Percentiles rank a stretch among this genome's conserved stretches.
Conservation (phyloP, 306 rosid species). For the Vachellia pachyceras region DNA sequence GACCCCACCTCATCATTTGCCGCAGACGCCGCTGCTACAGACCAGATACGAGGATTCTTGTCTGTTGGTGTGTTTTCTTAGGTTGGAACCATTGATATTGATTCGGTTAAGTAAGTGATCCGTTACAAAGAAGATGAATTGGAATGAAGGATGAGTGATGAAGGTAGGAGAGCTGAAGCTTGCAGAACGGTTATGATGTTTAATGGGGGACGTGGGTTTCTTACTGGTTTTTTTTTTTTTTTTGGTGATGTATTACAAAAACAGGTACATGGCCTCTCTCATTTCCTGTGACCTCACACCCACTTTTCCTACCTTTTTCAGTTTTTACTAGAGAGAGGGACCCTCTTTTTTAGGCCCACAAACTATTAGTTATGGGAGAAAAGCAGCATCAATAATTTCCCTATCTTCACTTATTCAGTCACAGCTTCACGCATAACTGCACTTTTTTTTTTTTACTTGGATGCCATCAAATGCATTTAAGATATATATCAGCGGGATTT, state of each 20-base stretch:
- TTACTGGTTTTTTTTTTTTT: constrained; percentile 31
- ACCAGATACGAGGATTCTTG: background rate
- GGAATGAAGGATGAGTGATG: constrained; percentile 25
- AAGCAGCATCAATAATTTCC: background rate
- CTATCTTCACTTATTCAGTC: background rate
- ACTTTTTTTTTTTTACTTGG: too few relatives aligned
- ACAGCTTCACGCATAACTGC: background rate
- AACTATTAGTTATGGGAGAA: background rate
- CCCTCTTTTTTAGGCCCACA: constrained; percentile 32
- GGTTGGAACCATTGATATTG: background rate
- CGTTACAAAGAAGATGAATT: constrained; percentile 18
- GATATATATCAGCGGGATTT: background rate
- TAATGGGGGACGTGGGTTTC: constrained; percentile 78
- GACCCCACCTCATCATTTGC: constrained; percentile 67
- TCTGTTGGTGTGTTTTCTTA: background rate
- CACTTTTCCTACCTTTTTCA: constrained; percentile 55
- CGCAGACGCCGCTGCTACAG: background rate
- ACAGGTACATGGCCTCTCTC: constrained; percentile 59
- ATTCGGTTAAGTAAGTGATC: constrained; percentile 24
- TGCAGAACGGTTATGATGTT: constrained; percentile 61
- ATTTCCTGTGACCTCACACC: constrained; percentile 78
- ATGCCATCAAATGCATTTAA: background rate
- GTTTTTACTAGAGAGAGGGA: constrained; percentile 19
- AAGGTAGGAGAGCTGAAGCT: constrained; percentile 24
- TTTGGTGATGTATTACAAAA: constrained; percentile 29